phyloP scores from a whole-genome alignment of 2,329 filamentous ascomycete species.

The Blumeria graminis region DNA sequence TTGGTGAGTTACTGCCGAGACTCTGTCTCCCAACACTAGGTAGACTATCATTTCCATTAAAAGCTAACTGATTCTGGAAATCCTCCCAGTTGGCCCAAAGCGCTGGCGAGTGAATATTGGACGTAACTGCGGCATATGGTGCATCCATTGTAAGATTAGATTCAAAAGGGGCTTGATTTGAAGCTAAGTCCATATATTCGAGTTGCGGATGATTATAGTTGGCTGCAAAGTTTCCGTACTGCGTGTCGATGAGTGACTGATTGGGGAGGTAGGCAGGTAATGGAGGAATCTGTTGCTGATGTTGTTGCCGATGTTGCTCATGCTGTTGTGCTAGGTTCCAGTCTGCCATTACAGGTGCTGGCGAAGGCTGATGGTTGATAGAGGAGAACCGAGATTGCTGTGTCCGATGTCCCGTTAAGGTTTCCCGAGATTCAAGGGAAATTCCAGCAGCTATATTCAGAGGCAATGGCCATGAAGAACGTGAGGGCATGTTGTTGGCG shows the following conservation, averaged over 20 bases:
- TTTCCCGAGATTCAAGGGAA: constrained; percentile 13
- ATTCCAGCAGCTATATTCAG: constrained; percentile 14
- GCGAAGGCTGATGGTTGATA: constrained; percentile 22
- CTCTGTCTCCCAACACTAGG: constrained; percentile 22
- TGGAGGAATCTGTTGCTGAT: constrained; percentile 13
- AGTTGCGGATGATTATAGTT: constrained; percentile 14
- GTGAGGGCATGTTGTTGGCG: constrained; percentile 19
- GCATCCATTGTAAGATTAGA: constrained; percentile 34
- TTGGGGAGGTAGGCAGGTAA: constrained; percentile 15
- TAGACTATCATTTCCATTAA: constrained; percentile 22
- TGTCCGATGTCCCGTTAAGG: constrained; percentile 20
- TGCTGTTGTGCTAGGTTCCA: constrained; percentile 27
- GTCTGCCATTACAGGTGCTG: constrained; percentile 27
- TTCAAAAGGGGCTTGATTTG: constrained; percentile 36
- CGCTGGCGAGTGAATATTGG: constrained; percentile 31
- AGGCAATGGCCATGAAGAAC: constrained; percentile 15
- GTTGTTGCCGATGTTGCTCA: background rate
- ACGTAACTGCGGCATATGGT: constrained; percentile 32
- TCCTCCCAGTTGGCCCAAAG: constrained; percentile 58
- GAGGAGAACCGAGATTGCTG: constrained; percentile 14
- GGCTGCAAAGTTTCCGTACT: constrained; percentile 13
- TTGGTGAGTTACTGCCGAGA: constrained; percentile 41
- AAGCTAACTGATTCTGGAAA: constrained; percentile 43
- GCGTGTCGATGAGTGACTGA: constrained; percentile 14
- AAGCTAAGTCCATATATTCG: constrained; percentile 20